Percentiles rank a stretch among this genome's conserved stretches.
These are phyloP conservation scores for Capillidium heterosporum DNA, from an alignment of 371 early-diverging fungal genomes.

Conservation along the genomic window DNA sequence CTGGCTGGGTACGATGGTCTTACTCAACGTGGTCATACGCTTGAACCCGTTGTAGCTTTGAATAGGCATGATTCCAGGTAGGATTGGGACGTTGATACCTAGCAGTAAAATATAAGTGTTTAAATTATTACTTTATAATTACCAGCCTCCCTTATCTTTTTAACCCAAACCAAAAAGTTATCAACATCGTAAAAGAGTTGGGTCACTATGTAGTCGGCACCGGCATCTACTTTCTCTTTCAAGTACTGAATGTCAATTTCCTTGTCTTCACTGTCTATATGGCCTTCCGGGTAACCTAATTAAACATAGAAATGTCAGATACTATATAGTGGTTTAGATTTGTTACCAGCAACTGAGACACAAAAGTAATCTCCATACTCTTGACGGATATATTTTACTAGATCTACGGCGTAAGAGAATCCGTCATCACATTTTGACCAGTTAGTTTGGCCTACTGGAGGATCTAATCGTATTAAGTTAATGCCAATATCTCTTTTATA, in stretches of 20 bases:
- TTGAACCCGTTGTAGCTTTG: slow-evolving; percentile 67
- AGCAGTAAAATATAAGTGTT: neutral
- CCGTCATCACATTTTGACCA: slow-evolving; percentile 55
- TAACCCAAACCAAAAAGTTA: slow-evolving; percentile 50
- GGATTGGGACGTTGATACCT: slow-evolving; percentile 59
- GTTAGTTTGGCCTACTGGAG: slow-evolving; percentile 52
- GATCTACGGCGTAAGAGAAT: slow-evolving; percentile 60
- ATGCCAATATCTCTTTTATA: neutral
- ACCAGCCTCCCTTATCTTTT: slow-evolving; percentile 38
- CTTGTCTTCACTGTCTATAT: slow-evolving; percentile 32
- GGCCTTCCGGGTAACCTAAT: slow-evolving; percentile 54
- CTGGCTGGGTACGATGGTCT: slow-evolving; percentile 52
- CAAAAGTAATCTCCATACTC: slow-evolving; percentile 80
- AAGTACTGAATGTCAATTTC: slow-evolving; percentile 52
- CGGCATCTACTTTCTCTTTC: slow-evolving; percentile 66
- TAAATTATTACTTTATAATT: neutral
- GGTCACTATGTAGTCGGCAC: slow-evolving; percentile 73
- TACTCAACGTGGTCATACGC: slow-evolving; percentile 56
- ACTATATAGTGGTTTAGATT: too few species aligned
- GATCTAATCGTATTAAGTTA: slow-evolving; percentile 21
- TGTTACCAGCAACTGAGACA: slow-evolving; percentile 61
- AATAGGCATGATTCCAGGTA: slow-evolving; percentile 84
- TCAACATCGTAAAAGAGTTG: slow-evolving; percentile 81
- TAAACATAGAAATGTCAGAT: neutral
- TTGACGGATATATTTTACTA: slow-evolving; percentile 63